A percentile compares a stretch with the other conserved stretches of the same genome.
phyloP scores from a whole-genome alignment of 768 basidiomycete species.

The Paxillus ammoniavirescens region DNA sequence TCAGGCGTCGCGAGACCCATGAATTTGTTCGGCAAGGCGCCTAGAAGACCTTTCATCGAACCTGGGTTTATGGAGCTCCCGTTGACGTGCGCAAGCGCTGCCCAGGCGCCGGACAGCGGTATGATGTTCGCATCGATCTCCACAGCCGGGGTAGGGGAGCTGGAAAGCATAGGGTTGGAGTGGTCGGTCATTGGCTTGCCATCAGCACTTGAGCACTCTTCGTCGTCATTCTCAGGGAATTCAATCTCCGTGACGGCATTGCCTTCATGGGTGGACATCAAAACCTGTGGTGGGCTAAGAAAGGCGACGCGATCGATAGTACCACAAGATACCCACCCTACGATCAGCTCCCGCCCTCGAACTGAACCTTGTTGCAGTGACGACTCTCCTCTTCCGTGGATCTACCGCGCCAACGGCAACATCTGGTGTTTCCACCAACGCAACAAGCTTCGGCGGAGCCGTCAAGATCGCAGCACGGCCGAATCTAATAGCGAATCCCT shows the following conservation, averaged over 20 bases:
- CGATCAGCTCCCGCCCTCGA: conserved; percentile 79
- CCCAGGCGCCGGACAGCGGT: conserved; percentile 76
- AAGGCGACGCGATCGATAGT: background rate
- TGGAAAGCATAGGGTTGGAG: conserved; percentile 10
- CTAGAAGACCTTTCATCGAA: conserved; percentile 55
- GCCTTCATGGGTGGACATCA: conserved; percentile 79
- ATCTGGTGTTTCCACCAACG: conserved; percentile 83
- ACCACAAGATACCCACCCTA: conserved; percentile 49
- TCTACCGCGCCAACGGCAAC: conserved; percentile 90
- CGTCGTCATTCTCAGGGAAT: conserved; percentile 22
- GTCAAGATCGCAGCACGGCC: conserved; percentile 77
- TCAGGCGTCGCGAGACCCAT: conserved; percentile 80
- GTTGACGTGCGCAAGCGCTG: conserved; percentile 51
- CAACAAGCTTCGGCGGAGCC: conserved; percentile 80
- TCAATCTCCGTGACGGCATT: conserved; percentile 28
- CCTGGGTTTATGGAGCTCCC: conserved; percentile 29
- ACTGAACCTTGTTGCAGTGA: conserved; percentile 87
- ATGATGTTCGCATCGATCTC: conserved; percentile 66
- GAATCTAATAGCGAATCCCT: conserved; percentile 47
- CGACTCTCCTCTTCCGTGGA: conserved; percentile 76
- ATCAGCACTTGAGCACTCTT: background rate
- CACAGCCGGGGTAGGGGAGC: conserved; percentile 38
- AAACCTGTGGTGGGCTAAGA: conserved; percentile 48
- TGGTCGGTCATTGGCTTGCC: conserved; percentile 9
- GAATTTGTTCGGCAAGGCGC: conserved; percentile 66